Base-by-base conservation (phyloP, 768 basidiomycete species). In the Auricularia cornea region DNA sequence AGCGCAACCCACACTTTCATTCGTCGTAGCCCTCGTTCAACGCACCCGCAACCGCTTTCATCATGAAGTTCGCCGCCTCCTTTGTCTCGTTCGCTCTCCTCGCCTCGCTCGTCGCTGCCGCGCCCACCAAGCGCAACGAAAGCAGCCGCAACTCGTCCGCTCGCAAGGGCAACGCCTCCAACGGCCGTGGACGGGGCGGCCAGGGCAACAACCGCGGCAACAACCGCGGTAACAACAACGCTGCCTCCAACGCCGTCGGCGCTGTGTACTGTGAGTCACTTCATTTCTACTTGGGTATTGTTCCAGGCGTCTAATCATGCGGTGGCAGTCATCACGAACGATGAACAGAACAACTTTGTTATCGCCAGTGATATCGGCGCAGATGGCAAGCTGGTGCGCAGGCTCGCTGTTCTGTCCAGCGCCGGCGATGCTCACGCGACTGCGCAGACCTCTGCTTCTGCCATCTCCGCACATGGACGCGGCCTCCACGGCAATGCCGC, bases 301-400 rank as follows among this genome's bases (percentile, higher is more conserved):
- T 35, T 35, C 35, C 35, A 20, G 23, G 16, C 44, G 16, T 48
- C 44, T 48, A 23, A 16, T 23, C 6, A 48, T 20, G 23, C 6
- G 5, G 11, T 48, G n/a, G 30, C 62, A 83, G 81, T 82, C 69
- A 78, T 82, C 33, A 80, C 81, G 11, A 83, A 83, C 66, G 79
- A 81, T 59, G 76, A 78, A 3, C 65, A 67, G 35, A 79, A 78
- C 23, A 82, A 83, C 70, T 75, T 74, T 62, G 67, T 83, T 41
- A 71, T 83, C 32, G 73, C 80, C 2, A 75, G 78, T 18, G 72
- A 75, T 41, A 77, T 83, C 59, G 75, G 72, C n/a, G 52, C 68
- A 18, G 74, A 80, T 64, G 81, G 81, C 11, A 76, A 32, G 52
- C 31, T 64, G 40, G 57, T 31, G 32, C 23, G 48, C 71, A 62